Conservation (phyloP, 257 asterid genomes). For the Paulownia fortunei region DNA sequence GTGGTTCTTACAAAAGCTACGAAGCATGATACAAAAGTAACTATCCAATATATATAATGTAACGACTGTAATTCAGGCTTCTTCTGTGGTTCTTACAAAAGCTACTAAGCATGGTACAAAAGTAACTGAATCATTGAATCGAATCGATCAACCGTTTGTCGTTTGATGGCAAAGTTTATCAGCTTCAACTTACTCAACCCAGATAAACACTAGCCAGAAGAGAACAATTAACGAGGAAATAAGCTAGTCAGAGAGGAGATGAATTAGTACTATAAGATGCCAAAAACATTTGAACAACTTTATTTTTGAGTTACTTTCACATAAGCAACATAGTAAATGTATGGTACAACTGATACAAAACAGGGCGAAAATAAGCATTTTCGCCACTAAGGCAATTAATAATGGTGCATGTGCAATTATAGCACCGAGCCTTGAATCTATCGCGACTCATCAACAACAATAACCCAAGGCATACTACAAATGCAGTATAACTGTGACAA, state of each 20-base stretch:
- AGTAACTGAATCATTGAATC: background rate
- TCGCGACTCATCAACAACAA: background rate
- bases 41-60: too few species aligned
- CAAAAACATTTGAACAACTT: background rate
- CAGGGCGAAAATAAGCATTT: background rate
- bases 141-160: too few species aligned
- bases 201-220: too few species aligned
- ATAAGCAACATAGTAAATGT: background rate
- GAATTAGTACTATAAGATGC: background rate
- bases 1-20: too few species aligned
- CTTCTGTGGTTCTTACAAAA: too few species aligned
- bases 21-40: too few species aligned
- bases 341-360: background rate
- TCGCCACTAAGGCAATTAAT: background rate
- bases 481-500: background rate
- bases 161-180: background rate
- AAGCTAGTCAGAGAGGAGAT: background rate
- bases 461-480: background rate
- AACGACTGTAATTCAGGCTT: too few species aligned
- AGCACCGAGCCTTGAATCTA: background rate
- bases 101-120: too few species aligned
- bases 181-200: background rate
- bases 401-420: background rate
- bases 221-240: background rate
- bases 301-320: background rate